Evolutionary conservation across 2,329 filamentous ascomycete species (phyloP).

Genomic region (Amylocarpus encephaloides): DNA sequence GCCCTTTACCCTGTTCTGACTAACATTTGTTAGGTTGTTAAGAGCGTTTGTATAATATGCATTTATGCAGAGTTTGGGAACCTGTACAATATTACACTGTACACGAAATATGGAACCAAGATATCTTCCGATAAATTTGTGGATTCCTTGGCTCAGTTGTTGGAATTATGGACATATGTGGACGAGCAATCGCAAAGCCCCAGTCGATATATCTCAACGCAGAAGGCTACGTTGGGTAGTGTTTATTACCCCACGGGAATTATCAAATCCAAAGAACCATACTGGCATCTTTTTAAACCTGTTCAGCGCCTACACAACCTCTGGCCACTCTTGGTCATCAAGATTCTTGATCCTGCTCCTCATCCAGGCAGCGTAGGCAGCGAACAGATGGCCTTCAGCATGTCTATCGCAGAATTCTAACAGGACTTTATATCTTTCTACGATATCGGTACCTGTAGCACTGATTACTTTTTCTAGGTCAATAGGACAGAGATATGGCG

Average conservation of each 20-base stretch:
- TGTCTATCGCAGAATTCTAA: constrained; percentile 37
- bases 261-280: too few species aligned
- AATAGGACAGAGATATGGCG: constrained; percentile 56
- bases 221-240: too few species aligned
- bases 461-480: constrained; percentile 49
- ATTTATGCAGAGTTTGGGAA: background rate
- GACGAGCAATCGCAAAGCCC: too few species aligned
- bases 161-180: too few species aligned
- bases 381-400: constrained; percentile 39
- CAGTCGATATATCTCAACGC: too few species aligned
- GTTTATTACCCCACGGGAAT: too few species aligned
- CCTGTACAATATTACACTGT: background rate
- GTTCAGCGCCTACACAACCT: background rate
- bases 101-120: background rate
- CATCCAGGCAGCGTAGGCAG: constrained; percentile 41
- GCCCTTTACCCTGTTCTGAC: background rate
- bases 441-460: constrained; percentile 27
- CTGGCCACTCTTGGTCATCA: background rate
- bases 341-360: constrained; percentile 21
- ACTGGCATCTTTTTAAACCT: too few species aligned
- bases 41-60: background rate
- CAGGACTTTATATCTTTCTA: constrained; percentile 37
- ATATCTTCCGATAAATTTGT: too few species aligned
- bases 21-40: background rate
- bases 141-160: too few species aligned